Conservation (phyloP, 2,329 filamentous ascomycete species). For the Neoascochyta sp. region DNA sequence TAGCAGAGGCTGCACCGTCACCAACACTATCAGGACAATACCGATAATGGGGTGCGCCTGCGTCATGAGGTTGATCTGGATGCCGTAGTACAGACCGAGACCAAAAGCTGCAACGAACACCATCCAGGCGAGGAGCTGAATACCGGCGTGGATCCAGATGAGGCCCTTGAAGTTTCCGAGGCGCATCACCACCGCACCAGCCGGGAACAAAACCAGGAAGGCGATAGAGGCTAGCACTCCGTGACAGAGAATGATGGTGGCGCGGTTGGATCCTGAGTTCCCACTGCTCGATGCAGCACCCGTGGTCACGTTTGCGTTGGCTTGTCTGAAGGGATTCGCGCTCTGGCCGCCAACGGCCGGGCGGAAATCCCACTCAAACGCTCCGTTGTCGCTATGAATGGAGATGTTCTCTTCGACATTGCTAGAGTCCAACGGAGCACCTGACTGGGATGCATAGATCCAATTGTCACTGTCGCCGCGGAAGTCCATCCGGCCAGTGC, state of each 20-base stretch:
- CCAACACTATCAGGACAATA: constrained; percentile 44
- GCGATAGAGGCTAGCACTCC: constrained; percentile 37
- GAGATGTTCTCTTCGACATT: constrained; percentile 16
- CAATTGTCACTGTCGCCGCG: constrained; percentile 40
- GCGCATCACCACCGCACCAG: constrained; percentile 40
- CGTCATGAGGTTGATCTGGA: constrained; percentile 24
- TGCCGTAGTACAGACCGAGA: constrained; percentile 48
- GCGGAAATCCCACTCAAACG: constrained; percentile 8
- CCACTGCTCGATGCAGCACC: not conserved
- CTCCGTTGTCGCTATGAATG: constrained; percentile 2
- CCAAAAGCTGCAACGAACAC: constrained; percentile 47
- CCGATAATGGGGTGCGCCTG: constrained; percentile 51
- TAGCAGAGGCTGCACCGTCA: constrained; percentile 53
- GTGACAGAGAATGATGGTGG: constrained; percentile 28
- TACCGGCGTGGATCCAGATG: constrained; percentile 38
- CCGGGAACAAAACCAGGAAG: constrained; percentile 39
- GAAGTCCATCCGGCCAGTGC: constrained; percentile 46
- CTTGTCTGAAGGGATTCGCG: constrained; percentile 6
- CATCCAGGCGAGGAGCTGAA: constrained; percentile 46
- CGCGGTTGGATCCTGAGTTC: constrained; percentile 1
- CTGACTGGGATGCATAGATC: constrained; percentile 47
- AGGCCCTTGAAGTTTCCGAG: constrained; percentile 36
- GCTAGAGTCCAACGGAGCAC: constrained; percentile 44
- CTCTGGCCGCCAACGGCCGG: constrained; percentile 9
- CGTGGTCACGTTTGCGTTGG: constrained; percentile 19